A percentile compares a stretch with the other conserved stretches of the same genome.
phyloP scores from a whole-genome alignment of 2,329 filamentous ascomycete genomes.

The Fusarium poae region DNA sequence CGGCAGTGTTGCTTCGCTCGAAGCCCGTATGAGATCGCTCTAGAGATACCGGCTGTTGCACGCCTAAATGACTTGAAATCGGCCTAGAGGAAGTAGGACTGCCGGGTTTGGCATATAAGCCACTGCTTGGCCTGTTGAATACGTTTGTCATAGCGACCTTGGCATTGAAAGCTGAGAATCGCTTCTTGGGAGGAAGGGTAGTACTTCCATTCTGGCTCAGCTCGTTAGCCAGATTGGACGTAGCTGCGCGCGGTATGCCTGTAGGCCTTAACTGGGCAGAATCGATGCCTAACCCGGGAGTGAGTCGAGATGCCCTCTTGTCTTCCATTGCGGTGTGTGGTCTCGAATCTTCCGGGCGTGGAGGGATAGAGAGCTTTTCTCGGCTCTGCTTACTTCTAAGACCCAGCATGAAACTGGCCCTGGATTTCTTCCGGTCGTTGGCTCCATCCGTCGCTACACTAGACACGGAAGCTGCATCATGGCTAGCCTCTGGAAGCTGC shows the following conservation, averaged over 20 bases:
- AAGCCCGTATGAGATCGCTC: constrained; percentile 36
- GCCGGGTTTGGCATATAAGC: constrained; percentile 32
- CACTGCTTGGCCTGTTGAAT: constrained; percentile 46
- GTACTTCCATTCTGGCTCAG: constrained; percentile 24
- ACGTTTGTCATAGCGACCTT: constrained; percentile 51
- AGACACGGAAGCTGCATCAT: constrained; percentile 59
- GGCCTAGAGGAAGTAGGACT: constrained; percentile 40
- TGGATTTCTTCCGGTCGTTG: constrained; percentile 54
- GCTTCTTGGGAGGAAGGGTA: constrained; percentile 55
- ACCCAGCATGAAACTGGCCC: constrained; percentile 57
- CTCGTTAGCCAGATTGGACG: constrained; percentile 43
- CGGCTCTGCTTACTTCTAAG: constrained; percentile 38
- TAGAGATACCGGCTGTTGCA: constrained; percentile 27
- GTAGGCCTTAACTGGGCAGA: constrained; percentile 35
- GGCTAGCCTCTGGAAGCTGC: constrained; percentile 20
- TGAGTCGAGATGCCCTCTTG: constrained; percentile 58
- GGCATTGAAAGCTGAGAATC: constrained; percentile 58
- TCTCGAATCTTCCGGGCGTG: constrained; percentile 32
- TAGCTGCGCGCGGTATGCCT: constrained; percentile 41
- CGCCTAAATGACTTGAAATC: constrained; percentile 30
- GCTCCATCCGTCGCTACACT: constrained; percentile 58
- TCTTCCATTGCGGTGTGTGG: constrained; percentile 49
- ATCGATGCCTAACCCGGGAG: constrained; percentile 43
- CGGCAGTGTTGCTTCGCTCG: constrained; percentile 45
- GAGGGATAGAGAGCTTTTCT: constrained; percentile 32